These are phyloP conservation scores for Maudiozyma bulderi DNA, from an alignment of 805 yeast species.

Conservation along the genomic window DNA sequence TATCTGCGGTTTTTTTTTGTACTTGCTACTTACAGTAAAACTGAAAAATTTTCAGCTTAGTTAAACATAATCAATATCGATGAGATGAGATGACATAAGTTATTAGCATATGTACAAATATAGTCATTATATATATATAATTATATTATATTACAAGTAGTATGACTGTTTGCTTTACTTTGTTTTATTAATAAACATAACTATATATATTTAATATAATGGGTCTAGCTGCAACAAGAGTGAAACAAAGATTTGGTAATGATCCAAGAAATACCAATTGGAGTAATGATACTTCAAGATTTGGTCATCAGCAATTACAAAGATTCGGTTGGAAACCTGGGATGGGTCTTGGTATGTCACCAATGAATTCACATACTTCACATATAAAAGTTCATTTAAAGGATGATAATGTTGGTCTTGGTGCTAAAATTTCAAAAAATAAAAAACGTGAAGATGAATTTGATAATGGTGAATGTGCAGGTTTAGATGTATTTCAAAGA, in stretches of 20 bases:
- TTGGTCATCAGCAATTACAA: slow-evolving; percentile 79
- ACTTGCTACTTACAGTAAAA: no score
- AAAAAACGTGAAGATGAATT: slow-evolving; percentile 54
- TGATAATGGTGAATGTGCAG: slow-evolving; percentile 77
- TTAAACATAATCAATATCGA: no score
- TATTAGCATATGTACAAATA: no score
- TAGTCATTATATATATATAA: no score
- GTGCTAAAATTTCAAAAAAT: slow-evolving; percentile 57
- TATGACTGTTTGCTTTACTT: no score
- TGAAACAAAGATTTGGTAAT: slow-evolving; percentile 74
- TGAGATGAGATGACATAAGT: no score
- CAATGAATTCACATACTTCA: slow-evolving; percentile 45
- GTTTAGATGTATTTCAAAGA: slow-evolving; percentile 87
- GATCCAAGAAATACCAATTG: slow-evolving; percentile 94
- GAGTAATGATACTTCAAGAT: slow-evolving; percentile 76
- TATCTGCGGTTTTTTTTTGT: no score
- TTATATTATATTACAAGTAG: no score
- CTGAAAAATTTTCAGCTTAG: no score
- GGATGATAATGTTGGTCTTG: slow-evolving; percentile 78
- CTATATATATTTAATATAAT: slow-evolving; percentile 25
- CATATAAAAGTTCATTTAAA: slow-evolving; percentile 79
- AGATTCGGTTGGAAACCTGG: slow-evolving; percentile 93
- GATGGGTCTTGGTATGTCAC: slow-evolving; percentile 60
- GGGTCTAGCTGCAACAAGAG: slow-evolving; percentile 78
- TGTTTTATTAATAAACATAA: no score